Percentiles rank a stretch among this genome's conserved stretches.
Evolutionary conservation across 495 filamentous ascomycete species (phyloP).

Genomic region (Penicilliopsis zonata): DNA sequence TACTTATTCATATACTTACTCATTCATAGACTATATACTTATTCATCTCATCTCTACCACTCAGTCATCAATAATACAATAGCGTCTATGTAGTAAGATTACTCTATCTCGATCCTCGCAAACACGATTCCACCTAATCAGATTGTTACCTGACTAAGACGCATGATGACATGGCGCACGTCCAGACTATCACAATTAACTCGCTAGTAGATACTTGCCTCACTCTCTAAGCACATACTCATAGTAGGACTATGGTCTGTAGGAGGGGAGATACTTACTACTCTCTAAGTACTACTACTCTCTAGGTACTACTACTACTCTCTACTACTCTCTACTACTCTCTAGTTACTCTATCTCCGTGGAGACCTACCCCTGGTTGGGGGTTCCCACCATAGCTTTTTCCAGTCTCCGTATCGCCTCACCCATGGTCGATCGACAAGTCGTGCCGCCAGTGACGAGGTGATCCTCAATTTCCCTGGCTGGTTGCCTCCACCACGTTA

Average conservation of each 20-base stretch:
- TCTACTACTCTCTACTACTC: no score
- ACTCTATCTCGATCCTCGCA: no score
- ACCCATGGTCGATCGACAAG: not conserved
- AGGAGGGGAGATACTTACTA: not conserved
- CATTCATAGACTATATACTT: not conserved
- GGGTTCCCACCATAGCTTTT: not conserved
- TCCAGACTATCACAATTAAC: not conserved
- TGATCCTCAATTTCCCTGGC: no score
- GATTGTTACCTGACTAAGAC: no score
- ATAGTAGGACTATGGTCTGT: not conserved
- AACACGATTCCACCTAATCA: no score
- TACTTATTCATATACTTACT: not conserved
- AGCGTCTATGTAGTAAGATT: no score
- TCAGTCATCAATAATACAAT: no score
- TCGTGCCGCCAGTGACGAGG: not conserved
- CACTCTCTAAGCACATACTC: not conserved
- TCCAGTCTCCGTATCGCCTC: not conserved
- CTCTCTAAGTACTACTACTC: no score
- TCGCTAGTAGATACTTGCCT: not conserved
- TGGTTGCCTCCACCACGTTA: not conserved
- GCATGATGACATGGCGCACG: not conserved
- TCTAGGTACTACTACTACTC: no score
- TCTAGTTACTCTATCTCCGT: not conserved
- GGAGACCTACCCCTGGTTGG: constrained; percentile 1
- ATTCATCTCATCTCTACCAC: no score